Evolutionary conservation across 768 basidiomycete genomes (phyloP).

Genomic region (Mycena capillaripes): DNA sequence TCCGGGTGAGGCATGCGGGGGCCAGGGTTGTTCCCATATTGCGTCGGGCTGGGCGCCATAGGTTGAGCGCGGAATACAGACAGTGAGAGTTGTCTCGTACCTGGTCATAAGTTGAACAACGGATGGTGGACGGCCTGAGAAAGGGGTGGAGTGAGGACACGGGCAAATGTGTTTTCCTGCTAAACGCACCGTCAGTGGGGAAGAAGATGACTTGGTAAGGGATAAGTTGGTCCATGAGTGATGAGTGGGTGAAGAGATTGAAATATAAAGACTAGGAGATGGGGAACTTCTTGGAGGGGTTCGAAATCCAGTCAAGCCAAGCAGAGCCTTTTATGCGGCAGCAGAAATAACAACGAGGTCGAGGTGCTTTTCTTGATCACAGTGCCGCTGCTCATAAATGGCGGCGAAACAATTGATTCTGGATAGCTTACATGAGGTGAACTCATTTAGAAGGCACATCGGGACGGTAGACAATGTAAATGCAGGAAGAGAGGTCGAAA

Average conservation of each 20-base stretch:
- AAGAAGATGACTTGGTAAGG: slow-evolving; percentile 83
- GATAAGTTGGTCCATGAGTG: slow-evolving; percentile 69
- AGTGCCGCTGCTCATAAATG: slow-evolving; percentile 33
- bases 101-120: slow-evolving; percentile 84
- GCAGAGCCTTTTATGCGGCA: slow-evolving; percentile 40
- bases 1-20: slow-evolving; percentile 87
- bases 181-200: slow-evolving; percentile 69
- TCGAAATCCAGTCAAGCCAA: slow-evolving; percentile 26
- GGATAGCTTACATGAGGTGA: slow-evolving; percentile 53
- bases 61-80: background rate
- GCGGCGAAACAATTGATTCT: slow-evolving; percentile 44
- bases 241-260: background rate
- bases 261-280: slow-evolving; percentile 18
- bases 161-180: background rate
- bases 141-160: slow-evolving; percentile 9
- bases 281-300: slow-evolving; percentile 2
- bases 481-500: slow-evolving; percentile 30
- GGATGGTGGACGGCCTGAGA: slow-evolving; percentile 74
- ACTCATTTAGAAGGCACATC: slow-evolving; percentile 44
- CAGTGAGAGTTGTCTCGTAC: slow-evolving; percentile 45
- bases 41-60: slow-evolving; percentile 17
- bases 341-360: slow-evolving; percentile 55
- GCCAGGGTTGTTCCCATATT: slow-evolving; percentile 44
- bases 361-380: slow-evolving; percentile 47
- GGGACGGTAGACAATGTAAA: slow-evolving; percentile 24